Base-by-base conservation (phyloP, 306 rosid species). In the Alnus glutinosa region DNA sequence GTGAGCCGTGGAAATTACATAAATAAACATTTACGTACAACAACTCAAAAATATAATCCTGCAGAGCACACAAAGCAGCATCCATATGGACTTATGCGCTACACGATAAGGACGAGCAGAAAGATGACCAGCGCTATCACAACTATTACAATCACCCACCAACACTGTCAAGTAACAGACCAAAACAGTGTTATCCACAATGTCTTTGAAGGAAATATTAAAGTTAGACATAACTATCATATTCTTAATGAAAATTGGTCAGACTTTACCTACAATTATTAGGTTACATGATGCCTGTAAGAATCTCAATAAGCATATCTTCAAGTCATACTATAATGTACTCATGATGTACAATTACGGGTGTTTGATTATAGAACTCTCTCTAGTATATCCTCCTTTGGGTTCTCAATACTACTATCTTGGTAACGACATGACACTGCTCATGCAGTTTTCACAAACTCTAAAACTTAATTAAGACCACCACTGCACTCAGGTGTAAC, bases 101-200 rank as follows among this genome's bases (percentile, higher is more conserved):
- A 91, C 79, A 86, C 18, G 78, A 89, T 74, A 63, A 91, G 82
- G 62, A 87, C n/a, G 61, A 91, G 0, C 37, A 91, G 72, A 48
- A 89, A 10, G 67, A 91, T 72, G 68, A 84, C 85, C 83, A 87
- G 8, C 78, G 82, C 91, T 59, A 74, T 70, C 51, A 84, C 88
- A 62, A 87, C 13, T 51, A 86, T 58, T 77, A 23, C 74, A 76
- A 89, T 66, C 86, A 83, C 82, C 96, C 93, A 91, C 90, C 93
- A 89, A 83, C 88, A 91, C 96, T 91, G 96, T 87, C 86, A 64
- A 55, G 68, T 19, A 87, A 82, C 61, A 74, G 19, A 70, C 58
- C 14, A 28, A 23, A 77, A 49, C 63, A 70, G 59, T 47, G n/a
- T 63, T 74, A 36, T 66, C 66, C 46, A 6, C 32, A 64, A 64